These are phyloP conservation scores for Xylaria flabelliformis DNA, from an alignment of 495 filamentous ascomycete species.

Conservation along the genomic window DNA sequence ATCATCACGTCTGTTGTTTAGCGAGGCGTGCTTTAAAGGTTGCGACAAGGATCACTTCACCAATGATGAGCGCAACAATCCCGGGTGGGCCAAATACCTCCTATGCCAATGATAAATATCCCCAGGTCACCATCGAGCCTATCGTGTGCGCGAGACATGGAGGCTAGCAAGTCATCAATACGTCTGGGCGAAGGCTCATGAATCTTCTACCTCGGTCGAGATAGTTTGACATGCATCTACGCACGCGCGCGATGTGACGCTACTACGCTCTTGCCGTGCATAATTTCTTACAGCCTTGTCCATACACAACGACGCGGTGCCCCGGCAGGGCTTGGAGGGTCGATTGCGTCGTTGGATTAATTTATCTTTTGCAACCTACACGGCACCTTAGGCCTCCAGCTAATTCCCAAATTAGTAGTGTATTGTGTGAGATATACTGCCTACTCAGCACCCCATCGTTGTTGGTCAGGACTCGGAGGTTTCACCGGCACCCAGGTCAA, in stretches of 20 bases:
- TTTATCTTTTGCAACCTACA: constrained; percentile 19
- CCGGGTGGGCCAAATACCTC: constrained; percentile 10
- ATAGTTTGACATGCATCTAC: constrained; percentile 19
- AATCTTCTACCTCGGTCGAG: background rate
- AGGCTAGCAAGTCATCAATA: constrained; percentile 18
- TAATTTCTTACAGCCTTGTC: constrained; percentile 29
- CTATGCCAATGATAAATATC: constrained; percentile 22
- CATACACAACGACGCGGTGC: background rate
- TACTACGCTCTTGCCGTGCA: constrained; percentile 20
- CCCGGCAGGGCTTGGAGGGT: constrained; percentile 24
- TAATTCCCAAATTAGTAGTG: background rate
- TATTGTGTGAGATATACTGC: constrained; percentile 1
- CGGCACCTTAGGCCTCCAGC: constrained; percentile 20
- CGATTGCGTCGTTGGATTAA: constrained; percentile 18
- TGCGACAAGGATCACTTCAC: constrained; percentile 24
- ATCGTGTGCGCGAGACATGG: constrained; percentile 9
- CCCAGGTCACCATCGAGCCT: constrained; percentile 11
- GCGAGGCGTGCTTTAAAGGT: constrained; percentile 8
- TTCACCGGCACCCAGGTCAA: constrained; percentile 10
- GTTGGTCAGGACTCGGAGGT: constrained; percentile 17
- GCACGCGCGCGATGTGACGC: constrained; percentile 23
- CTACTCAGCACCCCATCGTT: background rate
- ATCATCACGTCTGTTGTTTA: background rate
- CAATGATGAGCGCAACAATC: background rate
- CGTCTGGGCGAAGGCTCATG: constrained; percentile 1